These are phyloP conservation scores for Citrullus colocynthis DNA, from an alignment of 306 rosid genomes.

Conservation along the genomic window DNA sequence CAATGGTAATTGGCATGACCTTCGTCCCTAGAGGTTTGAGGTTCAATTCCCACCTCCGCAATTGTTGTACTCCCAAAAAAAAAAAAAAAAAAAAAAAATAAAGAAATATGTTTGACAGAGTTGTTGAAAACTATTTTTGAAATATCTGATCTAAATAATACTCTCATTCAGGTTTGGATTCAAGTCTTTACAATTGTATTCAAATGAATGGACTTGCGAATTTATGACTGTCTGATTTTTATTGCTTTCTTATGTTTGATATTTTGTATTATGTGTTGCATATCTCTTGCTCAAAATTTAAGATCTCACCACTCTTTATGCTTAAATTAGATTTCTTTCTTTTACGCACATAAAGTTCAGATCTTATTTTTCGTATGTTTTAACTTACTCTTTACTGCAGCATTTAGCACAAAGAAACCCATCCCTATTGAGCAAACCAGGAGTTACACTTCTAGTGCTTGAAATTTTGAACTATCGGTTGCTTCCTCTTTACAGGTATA, in stretches of 20 bases:
- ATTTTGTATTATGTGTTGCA: background rate
- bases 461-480: conserved; percentile 94
- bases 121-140: background rate
- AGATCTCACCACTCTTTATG: background rate
- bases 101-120: background rate
- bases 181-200: background rate
- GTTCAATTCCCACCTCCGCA: too few relatives aligned
- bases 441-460: conserved; percentile 85
- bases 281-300: background rate
- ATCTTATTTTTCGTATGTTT: background rate
- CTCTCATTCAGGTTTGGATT: background rate
- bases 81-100: too few relatives aligned
- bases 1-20: too few relatives aligned
- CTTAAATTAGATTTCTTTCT: background rate
- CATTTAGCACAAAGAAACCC: conserved; percentile 77
- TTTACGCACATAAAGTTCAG: background rate
- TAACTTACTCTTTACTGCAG: conserved; percentile 30
- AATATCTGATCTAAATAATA: background rate
- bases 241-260: background rate
- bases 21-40: too few relatives aligned
- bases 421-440: conserved; percentile 80
- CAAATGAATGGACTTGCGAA: background rate
- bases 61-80: too few relatives aligned
- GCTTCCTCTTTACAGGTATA: conserved; percentile 92
- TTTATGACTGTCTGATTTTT: background rate